Conservation (phyloP, 2,329 filamentous ascomycete genomes). For the Exserohilum turcica region DNA sequence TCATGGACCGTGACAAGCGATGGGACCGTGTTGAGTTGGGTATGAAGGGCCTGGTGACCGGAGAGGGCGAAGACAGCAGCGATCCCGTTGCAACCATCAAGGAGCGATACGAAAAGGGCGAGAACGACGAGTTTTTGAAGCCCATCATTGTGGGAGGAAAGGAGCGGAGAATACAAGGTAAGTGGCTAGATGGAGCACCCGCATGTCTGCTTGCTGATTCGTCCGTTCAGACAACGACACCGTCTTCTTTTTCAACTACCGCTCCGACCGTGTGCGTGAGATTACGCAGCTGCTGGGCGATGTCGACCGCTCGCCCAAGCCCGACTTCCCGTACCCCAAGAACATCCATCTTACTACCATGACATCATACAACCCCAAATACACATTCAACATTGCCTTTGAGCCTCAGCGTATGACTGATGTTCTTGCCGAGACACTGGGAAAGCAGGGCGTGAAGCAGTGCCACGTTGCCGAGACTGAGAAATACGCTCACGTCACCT, state of each 20-base stretch:
- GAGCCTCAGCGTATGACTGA: constrained; percentile 95
- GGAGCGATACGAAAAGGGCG: constrained; percentile 82
- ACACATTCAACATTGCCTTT: constrained; percentile 90
- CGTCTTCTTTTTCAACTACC: constrained; percentile 99
- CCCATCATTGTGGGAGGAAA: constrained; percentile 93
- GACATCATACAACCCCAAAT: constrained; percentile 98
- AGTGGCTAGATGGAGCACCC: constrained; percentile 30
- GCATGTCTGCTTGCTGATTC: constrained; percentile 36
- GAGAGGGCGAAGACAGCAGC: constrained; percentile 82
- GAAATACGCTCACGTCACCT: constrained; percentile 99
- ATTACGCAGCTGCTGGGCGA: constrained; percentile 92
- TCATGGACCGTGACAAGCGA: constrained; percentile 99
- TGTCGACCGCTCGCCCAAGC: constrained; percentile 85
- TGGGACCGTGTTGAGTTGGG: constrained; percentile 94
- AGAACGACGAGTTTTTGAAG: constrained; percentile 98
- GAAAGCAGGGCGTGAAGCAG: constrained; percentile 86
- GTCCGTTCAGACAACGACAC: constrained; percentile 75
- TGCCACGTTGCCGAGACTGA: constrained; percentile 98
- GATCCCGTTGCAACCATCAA: constrained; percentile 88
- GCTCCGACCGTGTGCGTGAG: constrained; percentile 94
- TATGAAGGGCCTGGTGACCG: constrained; percentile 81
- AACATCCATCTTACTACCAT: constrained; percentile 88
- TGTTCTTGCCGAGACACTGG: constrained; percentile 95
- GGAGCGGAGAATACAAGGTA: constrained; percentile 83
- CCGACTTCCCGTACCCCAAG: constrained; percentile 93